Conservation (phyloP, 2,329 filamentous ascomycete genomes). For the Aspergillus fumigatus region DNA sequence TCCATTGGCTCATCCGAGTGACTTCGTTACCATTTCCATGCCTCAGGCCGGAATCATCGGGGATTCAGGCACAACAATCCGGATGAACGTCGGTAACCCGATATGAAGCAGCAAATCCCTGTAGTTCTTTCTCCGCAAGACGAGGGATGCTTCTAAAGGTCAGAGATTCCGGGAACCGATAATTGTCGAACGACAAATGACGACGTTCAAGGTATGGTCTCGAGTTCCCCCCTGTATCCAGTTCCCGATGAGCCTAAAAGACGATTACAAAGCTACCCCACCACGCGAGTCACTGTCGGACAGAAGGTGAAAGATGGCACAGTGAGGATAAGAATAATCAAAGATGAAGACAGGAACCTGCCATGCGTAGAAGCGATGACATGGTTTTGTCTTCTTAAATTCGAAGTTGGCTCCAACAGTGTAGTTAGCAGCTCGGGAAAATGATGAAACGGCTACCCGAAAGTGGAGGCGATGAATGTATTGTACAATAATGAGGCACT, state of each 20-base stretch:
- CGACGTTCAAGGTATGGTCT: background rate
- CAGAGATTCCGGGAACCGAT: background rate
- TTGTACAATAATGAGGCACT: background rate
- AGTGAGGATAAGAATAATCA: background rate
- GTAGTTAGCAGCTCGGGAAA: background rate
- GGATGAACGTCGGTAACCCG: background rate
- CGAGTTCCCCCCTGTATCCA: background rate
- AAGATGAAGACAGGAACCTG: background rate
- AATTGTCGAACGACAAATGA: background rate
- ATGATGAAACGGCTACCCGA: background rate
- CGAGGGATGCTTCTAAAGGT: background rate
- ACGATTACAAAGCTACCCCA: background rate
- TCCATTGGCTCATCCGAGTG: constrained; percentile 27
- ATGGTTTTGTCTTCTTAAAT: background rate
- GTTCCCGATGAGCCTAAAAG: background rate
- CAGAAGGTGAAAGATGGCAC: background rate
- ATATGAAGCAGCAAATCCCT: background rate
- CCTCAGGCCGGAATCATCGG: constrained; percentile 18
- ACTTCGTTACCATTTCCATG: constrained; percentile 18
- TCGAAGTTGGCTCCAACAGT: background rate
- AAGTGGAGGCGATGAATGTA: background rate
- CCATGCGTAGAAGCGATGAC: background rate
- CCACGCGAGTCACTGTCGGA: background rate
- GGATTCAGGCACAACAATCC: background rate
- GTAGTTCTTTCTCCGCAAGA: background rate